These are phyloP conservation scores for Candida silvatica DNA, from an alignment of 805 yeast species.

Conservation along the genomic window DNA sequence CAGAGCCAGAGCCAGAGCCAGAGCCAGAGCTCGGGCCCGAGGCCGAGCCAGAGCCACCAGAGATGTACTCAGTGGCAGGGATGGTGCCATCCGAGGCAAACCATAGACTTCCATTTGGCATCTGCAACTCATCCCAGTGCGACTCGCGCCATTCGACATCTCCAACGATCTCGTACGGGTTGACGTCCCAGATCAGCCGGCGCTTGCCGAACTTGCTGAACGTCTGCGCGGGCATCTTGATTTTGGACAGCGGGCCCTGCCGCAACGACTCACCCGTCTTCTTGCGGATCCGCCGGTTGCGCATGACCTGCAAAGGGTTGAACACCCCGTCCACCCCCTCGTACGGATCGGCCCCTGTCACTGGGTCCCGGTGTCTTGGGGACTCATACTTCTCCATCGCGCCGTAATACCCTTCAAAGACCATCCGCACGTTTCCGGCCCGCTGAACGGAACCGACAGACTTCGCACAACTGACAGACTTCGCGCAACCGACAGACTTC, in stretches of 20 bases:
- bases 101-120: slow-evolving; percentile 42
- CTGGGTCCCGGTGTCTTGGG: slow-evolving; percentile 16
- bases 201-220: slow-evolving; percentile 39
- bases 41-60: too few relatives aligned
- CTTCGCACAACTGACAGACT: too few relatives aligned
- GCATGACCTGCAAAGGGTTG: slow-evolving; percentile 76
- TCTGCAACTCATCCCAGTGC: slow-evolving; percentile 44
- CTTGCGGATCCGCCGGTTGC: slow-evolving; percentile 57
- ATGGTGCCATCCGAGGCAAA: too few relatives aligned
- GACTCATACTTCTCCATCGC: slow-evolving; percentile 35
- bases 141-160: slow-evolving; percentile 51
- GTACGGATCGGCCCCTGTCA: slow-evolving; percentile 17
- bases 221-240: slow-evolving; percentile 59
- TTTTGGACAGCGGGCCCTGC: slow-evolving; percentile 14
- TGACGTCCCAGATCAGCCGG: slow-evolving; percentile 56
- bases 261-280: slow-evolving; percentile 41
- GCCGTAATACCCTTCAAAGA: slow-evolving; percentile 41
- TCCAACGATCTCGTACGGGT: slow-evolving; percentile 45
- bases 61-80: too few relatives aligned
- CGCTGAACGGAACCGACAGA: slow-evolving; percentile 17
- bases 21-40: too few relatives aligned
- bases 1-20: too few relatives aligned
- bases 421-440: slow-evolving; percentile 40
- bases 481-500: too few relatives aligned
- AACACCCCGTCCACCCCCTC: slow-evolving; percentile 58